Evolutionary conservation across 345 rosid genomes (phyloP).

Genomic region (Limnanthes douglasii): DNA sequence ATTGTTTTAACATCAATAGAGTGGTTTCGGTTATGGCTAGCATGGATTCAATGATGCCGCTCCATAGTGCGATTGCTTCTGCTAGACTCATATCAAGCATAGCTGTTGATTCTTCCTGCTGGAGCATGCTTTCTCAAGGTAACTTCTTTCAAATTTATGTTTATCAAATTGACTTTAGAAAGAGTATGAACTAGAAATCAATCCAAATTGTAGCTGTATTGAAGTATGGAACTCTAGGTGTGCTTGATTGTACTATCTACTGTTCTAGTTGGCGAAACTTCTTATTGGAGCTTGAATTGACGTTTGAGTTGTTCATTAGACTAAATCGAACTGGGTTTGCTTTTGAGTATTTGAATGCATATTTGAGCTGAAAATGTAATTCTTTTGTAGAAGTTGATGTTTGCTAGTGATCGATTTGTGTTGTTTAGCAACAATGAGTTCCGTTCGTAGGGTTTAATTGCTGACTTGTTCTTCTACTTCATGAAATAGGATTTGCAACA

Average conservation of each 20-base stretch:
- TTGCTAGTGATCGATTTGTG: no score
- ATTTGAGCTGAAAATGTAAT: not conserved
- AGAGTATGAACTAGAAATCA: not conserved
- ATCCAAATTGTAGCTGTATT: no score
- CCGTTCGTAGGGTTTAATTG: not conserved
- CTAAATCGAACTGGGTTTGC: not conserved
- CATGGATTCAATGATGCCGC: conserved; percentile 64
- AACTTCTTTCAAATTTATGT: not conserved
- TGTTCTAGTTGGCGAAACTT: not conserved
- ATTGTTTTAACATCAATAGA: conserved; percentile 16
- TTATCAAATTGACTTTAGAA: not conserved
- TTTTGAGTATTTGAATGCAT: not conserved
- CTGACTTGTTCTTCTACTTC: conserved; percentile 22
- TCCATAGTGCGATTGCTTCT: conserved; percentile 73
- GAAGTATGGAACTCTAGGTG: not conserved
- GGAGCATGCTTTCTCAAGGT: conserved; percentile 94
- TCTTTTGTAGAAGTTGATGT: not conserved
- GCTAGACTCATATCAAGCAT: conserved; percentile 69
- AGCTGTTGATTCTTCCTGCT: conserved; percentile 73
- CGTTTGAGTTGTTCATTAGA: not conserved
- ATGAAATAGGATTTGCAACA: conserved; percentile 65
- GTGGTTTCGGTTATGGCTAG: conserved; percentile 44
- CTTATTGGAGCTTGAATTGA: not conserved
- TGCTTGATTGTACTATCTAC: not conserved
- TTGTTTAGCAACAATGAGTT: not conserved